Conservation (phyloP, 441 rosid species). For the Eruca vesicaria region DNA sequence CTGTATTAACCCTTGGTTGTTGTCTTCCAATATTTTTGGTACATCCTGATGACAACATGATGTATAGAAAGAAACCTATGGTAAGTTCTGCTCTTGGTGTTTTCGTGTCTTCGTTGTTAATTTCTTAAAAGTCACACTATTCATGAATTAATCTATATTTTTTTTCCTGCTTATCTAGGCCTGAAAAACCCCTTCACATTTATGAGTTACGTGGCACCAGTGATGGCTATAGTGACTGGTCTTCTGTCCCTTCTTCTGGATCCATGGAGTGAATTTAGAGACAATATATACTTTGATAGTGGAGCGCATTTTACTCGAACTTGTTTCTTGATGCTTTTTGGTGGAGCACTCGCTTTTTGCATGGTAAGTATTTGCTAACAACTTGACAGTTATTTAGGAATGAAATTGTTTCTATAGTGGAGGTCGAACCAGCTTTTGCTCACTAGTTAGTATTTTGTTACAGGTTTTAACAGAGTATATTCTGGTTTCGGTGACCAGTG, state of each 20-base stretch:
- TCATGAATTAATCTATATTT: background rate
- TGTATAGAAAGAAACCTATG: slow-evolving; percentile 81
- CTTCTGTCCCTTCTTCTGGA: slow-evolving; percentile 82
- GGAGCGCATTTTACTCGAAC: slow-evolving; percentile 76
- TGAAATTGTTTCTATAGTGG: slow-evolving; percentile 9
- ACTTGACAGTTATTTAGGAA: background rate
- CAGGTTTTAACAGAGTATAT: slow-evolving; percentile 94
- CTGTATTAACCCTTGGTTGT: slow-evolving; percentile 24
- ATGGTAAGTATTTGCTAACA: slow-evolving; percentile 56
- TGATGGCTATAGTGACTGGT: slow-evolving; percentile 85
- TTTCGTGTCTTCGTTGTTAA: background rate
- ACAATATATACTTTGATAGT: slow-evolving; percentile 72
- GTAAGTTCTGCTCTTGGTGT: slow-evolving; percentile 46
- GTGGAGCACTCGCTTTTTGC: slow-evolving; percentile 93
- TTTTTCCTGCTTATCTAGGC: slow-evolving; percentile 54
- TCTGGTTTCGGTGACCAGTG: slow-evolving; percentile 96
- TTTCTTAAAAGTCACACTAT: background rate
- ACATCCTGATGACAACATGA: slow-evolving; percentile 38
- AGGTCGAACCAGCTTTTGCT: slow-evolving; percentile 5
- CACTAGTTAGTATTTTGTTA: slow-evolving; percentile 25
- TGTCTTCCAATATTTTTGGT: slow-evolving; percentile 38
- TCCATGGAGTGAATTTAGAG: slow-evolving; percentile 86
- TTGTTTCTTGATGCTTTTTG: slow-evolving; percentile 90
- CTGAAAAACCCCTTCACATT: slow-evolving; percentile 86
- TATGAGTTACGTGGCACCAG: slow-evolving; percentile 85